Evolutionary conservation across 345 rosid species (phyloP), one percentile per base, ranked within the genome.

Genomic region (Cardamine chenopodiifolia): DNA sequence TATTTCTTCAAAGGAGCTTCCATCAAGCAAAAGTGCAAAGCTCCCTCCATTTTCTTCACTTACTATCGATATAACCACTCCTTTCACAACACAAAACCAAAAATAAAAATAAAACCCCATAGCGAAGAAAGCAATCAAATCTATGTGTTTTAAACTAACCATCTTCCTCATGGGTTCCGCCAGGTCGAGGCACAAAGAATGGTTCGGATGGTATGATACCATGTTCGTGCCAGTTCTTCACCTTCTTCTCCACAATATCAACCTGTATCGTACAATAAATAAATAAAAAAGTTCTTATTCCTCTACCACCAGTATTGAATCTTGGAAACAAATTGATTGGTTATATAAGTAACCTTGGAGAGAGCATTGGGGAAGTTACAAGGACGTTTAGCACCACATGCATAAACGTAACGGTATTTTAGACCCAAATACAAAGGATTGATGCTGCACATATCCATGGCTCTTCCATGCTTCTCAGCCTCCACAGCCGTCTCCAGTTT

Each of bases 371-470:
- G 99, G 83, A 95, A 95, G 61, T 95, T 87, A 58, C 99, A 91
- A 39, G 99, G 99, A 13, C 99, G 91, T 37, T 83, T 68, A 47
- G 99, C 99, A 32, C 97, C 97, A 66, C 98, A 94, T 5, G 97
- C 98, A 74, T 94, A 91, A 69, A 89, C 87, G 56, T 87, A 94
- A 78, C 98, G 84, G 18, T 94, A 89, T 35, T 86, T 85, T 70
- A 72, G 83, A 44, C 97, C 98, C 74, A 90, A 70, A 73, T 79
- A 70, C 22, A 79, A 77, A 35, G 93, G 98, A 83, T 94, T 94
- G 42, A 91, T 85, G 83, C 90, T 88, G 80, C 98, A 94, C 98
- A 94, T 91, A 65, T 94, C 98, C 95, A 94, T 88, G 18, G 95
- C 98, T 71, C 86, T 90, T 4, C 99, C 99, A 81, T 94, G 98